Base-by-base conservation (phyloP, 2,329 filamentous ascomycete species). In the Fusarium compactum region DNA sequence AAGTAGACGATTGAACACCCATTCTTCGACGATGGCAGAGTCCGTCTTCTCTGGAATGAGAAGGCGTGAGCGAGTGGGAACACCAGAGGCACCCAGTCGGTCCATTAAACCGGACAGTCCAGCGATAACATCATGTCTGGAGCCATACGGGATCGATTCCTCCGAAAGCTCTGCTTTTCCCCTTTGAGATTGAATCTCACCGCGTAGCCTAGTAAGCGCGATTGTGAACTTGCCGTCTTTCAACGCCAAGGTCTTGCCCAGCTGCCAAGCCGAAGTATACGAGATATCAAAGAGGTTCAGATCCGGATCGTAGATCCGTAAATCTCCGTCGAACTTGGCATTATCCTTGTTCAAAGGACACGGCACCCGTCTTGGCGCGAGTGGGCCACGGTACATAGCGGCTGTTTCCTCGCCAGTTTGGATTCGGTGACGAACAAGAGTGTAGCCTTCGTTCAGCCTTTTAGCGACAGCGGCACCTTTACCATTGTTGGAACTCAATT, bases 11-110 rank as follows among this genome's bases (percentile, higher is more conserved):
- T 45, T 12, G 6, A 25, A 45, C 5, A 45, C 5, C 43, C 43
- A 45, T 18, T 45, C 43, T 24, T 44, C 3, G 11, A 44, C 9
- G 14, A 22, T 16, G 12, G 7, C 41, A 6, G 8, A 44, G 12
- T 44, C 41, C 5, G 41, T 22, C 5, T 44, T 44, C 12, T 24
- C 15, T 9, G 14, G 20, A 8, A 24, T 44, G 3, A 22, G 1
- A 24, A 2, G 12, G 0, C 6, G 15, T 5, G 4, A 20, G 15
- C 8, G 10, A 10, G 9, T 6, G 6, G 20, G 7, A 44, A 3
- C 41, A 6, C 20, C 8, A 24, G 16, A 8, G 5, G 3, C 22
- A 4, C 27, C 27, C 10, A 27, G 27, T 11, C 3, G 4, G 9
- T 24, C 16, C 9, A 38, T 38, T 9, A 38, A 7, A 11, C 18